Conservation (phyloP, 2,329 filamentous ascomycete species). For the Trichoderma sp. region DNA sequence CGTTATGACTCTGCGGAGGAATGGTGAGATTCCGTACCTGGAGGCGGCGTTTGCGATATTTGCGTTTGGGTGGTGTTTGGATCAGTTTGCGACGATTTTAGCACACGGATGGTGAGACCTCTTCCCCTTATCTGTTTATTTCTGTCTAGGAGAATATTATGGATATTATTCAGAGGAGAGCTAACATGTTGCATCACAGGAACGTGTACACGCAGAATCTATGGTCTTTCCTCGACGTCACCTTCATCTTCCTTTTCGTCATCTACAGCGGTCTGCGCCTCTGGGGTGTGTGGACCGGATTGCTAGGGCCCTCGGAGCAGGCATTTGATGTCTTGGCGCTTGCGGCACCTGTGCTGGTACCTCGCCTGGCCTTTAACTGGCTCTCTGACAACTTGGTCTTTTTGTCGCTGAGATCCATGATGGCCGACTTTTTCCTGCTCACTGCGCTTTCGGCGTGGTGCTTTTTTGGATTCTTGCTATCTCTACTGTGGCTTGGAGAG, state of each 20-base stretch:
- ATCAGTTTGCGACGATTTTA: constrained; percentile 73
- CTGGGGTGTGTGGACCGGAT: constrained; percentile 56
- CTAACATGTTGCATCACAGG: constrained; percentile 41
- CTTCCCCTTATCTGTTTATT: background rate
- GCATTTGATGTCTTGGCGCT: constrained; percentile 77
- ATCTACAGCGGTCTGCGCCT: constrained; percentile 67
- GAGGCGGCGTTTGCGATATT: constrained; percentile 72
- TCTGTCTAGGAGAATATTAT: background rate
- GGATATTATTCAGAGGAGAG: background rate
- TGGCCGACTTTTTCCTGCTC: constrained; percentile 78
- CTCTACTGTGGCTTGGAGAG: constrained; percentile 74
- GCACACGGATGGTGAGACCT: constrained; percentile 63
- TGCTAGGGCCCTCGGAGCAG: constrained; percentile 55
- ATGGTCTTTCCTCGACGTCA: constrained; percentile 83
- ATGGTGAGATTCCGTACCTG: constrained; percentile 51
- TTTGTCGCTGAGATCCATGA: constrained; percentile 77
- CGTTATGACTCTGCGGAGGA: constrained; percentile 68
- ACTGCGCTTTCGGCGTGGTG: constrained; percentile 77
- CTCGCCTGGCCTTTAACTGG: constrained; percentile 77
- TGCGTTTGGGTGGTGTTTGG: constrained; percentile 73
- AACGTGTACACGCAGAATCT: constrained; percentile 83
- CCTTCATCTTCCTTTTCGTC: constrained; percentile 70
- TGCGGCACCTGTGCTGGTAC: constrained; percentile 73
- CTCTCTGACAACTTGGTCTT: constrained; percentile 84
- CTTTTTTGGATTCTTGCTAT: constrained; percentile 77